These are phyloP conservation scores for Tetrahymena borealis DNA, from an alignment of 73 alveolate genomes.

Conservation along the genomic window DNA sequence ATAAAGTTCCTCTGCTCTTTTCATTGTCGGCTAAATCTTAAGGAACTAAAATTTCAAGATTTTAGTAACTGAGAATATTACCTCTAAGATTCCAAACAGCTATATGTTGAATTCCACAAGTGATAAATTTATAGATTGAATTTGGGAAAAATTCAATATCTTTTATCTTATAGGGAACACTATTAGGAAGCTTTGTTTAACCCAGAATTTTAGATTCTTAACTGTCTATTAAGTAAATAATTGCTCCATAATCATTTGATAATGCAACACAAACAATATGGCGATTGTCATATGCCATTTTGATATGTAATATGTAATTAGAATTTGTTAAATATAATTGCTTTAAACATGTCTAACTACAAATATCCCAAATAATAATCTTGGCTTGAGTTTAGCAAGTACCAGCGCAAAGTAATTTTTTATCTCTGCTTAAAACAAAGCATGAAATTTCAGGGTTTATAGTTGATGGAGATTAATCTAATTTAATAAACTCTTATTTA, in stretches of 20 bases:
- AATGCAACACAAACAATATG: conserved; percentile 67
- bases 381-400: conserved; percentile 69
- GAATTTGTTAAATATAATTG: conserved; percentile 48
- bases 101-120: conserved; percentile 94
- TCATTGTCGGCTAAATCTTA: background rate
- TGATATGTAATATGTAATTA: conserved; percentile 53
- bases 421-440: conserved; percentile 64
- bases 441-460: conserved; percentile 66
- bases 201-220: conserved; percentile 47
- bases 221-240: conserved; percentile 68
- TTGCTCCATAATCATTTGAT: conserved; percentile 68
- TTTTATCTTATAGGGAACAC: conserved; percentile 85
- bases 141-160: conserved; percentile 88
- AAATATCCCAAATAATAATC: conserved; percentile 80
- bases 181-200: conserved; percentile 62
- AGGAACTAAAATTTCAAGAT: background rate
- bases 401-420: conserved; percentile 68
- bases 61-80: background rate
- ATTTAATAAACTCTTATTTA: conserved; percentile 22
- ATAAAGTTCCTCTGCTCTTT: background rate
- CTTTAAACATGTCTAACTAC: conserved; percentile 60
- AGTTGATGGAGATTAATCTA: conserved; percentile 27
- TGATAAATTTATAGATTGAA: conserved; percentile 77
- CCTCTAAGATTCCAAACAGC: conserved; percentile 68
- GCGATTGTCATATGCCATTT: conserved; percentile 70